Base-by-base conservation (phyloP, 768 basidiomycete genomes). In the Lentinula raphanica region DNA sequence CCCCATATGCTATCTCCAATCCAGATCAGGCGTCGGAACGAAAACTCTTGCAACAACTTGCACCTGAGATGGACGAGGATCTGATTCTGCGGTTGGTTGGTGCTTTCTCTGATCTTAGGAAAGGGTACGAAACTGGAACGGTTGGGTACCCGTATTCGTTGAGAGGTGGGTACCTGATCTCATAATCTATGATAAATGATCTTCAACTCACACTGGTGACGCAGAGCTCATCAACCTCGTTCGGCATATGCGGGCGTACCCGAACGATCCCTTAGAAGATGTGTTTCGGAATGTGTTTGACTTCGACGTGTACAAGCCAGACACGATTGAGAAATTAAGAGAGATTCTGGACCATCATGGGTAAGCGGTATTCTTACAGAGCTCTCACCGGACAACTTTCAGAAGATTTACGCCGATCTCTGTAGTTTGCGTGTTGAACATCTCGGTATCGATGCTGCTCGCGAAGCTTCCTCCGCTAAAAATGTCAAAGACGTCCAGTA, bases 121-220 rank as follows among this genome's bases (percentile, higher is more conserved):
- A 71, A 49, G 82, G 77, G 1, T 86, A 86, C 64, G 84, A 85
- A 35, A 71, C 67, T 57, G 85, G 85, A 5, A 70, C 73, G 1
- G 64, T 88, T 53, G 81, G 74, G n/a, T 87, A 86, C 64, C 86
- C 86, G 3, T 88, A 88, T 66, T 86, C 85, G 3, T 69, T 88
- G 21, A 71, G 86, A 76, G 86, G 86, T 84, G 28, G n/a, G 68
- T 31, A 3, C 19, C 39, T 25, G 40, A 21, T 15, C 3, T n/a
- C 39, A 35, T 35, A 35, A 13, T 19, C 15, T 17, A n/a, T 39
- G 17, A 27, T 29, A 21, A 27, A 7, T 5, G 42, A 56, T 3
- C 17, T 21, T 21, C 39, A 35, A 19, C n/a, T n/a, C n/a, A 23
- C 46, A 54, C 42, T 39, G 9, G 39, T 28, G 29, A 45, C 27